Percentiles rank a stretch among this genome's conserved stretches.
These are phyloP conservation scores for Penicillium simplicissimum DNA, from an alignment of 495 filamentous ascomycete genomes.

Conservation along the genomic window DNA sequence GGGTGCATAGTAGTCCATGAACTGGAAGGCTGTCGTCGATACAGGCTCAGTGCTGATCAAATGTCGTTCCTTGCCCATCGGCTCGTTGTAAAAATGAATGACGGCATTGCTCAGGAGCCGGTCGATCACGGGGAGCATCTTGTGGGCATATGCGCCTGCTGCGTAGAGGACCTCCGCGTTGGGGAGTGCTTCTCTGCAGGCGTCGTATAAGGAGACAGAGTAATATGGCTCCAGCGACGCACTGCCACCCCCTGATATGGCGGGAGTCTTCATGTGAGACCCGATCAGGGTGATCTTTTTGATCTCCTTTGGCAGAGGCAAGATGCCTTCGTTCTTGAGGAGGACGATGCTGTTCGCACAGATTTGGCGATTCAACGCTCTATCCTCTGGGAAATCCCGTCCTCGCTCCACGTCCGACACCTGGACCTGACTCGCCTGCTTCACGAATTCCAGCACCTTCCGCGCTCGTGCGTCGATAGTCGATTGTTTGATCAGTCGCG, in stretches of 20 bases:
- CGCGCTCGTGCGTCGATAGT: conserved; percentile 57
- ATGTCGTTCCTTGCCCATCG: conserved; percentile 43
- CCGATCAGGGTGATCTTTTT: conserved; percentile 71
- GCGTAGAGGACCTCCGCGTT: conserved; percentile 55
- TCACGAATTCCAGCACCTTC: conserved; percentile 57
- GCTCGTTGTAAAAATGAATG: conserved; percentile 56
- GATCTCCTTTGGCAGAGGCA: conserved; percentile 46
- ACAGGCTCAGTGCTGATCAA: conserved; percentile 52
- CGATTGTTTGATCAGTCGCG: conserved; percentile 55
- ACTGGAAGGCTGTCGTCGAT: conserved; percentile 51
- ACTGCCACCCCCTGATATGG: conserved; percentile 75
- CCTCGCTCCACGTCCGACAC: conserved; percentile 51
- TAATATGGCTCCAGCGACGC: conserved; percentile 77
- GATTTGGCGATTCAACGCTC: conserved; percentile 58
- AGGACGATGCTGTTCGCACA: conserved; percentile 67
- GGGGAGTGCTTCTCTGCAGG: conserved; percentile 54
- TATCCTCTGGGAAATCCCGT: conserved; percentile 60
- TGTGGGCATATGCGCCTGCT: conserved; percentile 58
- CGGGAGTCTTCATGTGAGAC: conserved; percentile 70
- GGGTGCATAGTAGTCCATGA: conserved; percentile 59
- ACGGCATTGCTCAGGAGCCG: conserved; percentile 48
- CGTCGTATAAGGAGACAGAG: conserved; percentile 62
- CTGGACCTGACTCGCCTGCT: conserved; percentile 46
- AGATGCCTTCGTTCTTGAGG: conserved; percentile 69
- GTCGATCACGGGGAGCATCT: conserved; percentile 55